Base-by-base conservation (phyloP, 2,329 filamentous ascomycete genomes). In the Fusarium cicatricum region DNA sequence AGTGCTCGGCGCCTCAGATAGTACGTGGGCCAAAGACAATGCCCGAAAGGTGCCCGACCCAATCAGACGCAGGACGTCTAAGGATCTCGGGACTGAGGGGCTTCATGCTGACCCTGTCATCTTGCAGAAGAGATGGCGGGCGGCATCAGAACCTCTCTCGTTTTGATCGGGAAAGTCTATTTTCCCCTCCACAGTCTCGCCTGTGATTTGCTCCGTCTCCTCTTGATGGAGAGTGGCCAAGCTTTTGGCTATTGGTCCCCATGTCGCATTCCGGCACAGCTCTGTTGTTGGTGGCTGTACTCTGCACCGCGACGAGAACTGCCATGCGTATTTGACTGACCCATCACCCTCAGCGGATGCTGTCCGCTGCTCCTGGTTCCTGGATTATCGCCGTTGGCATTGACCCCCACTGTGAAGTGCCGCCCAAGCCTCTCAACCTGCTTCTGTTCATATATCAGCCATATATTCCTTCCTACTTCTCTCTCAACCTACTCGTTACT, bases 91-190 rank as follows among this genome's bases (percentile, higher is more conserved):
- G 32, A 58, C 44, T 60, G 58, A 50, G 53, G 42, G 58, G 49
- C 56, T 56, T 52, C 26, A 19, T 49, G 43, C 40, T 58, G 58
- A 45, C 58, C 40, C 58, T 28, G 37, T 37, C 37, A 49, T 49
- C 37, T 32, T 37, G 43, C 32, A 47, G 52, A 41, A 37, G 42
- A 17, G 33, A 41, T 55, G 51, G 51, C 36, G 57, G 43, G 43
- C 55, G 37, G 55, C 51, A 55, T 49, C 31, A 58, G 47, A 55
- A 66, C 48, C 32, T 58, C 52, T 62, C 34, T 52, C 54, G 51
- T 52, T 56, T 39, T 62, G 55, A 53, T 55, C 49, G 33, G 32
- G 38, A 68, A 68, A 68, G 65, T 68, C 26, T 68, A 68, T 65
- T 67, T 60, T 49, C 63, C 63, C 65, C 62, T 10, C 64, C 53